Evolutionary conservation across 768 basidiomycete genomes (phyloP).

Genomic region (Porphyrellus cyaneotinctus): DNA sequence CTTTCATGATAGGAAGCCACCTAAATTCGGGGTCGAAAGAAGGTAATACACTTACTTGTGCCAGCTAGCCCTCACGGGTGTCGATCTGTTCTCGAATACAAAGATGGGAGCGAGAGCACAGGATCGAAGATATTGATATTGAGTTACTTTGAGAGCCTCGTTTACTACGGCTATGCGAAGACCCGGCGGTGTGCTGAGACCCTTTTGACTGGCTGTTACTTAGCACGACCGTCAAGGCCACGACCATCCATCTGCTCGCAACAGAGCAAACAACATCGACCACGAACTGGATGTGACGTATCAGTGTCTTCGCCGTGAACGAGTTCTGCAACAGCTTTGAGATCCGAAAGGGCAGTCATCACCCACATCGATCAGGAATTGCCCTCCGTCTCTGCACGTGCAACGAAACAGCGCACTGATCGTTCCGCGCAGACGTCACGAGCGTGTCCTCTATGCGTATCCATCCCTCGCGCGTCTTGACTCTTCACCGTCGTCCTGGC

Average conservation of each 20-base stretch:
- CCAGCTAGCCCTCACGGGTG: conserved; percentile 74
- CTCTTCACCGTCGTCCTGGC: no score
- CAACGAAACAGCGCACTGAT: no score
- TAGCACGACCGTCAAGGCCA: conserved; percentile 85
- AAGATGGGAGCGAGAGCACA: not conserved
- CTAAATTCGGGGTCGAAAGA: conserved; percentile 32
- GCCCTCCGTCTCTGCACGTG: no score
- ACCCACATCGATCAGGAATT: not conserved
- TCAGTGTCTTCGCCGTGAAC: conserved; percentile 84
- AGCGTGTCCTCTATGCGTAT: no score
- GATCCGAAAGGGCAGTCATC: conserved; percentile 79
- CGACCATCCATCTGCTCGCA: conserved; percentile 88
- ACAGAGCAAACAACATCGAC: conserved; percentile 97
- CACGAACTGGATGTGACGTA: conserved; percentile 42
- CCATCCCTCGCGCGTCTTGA: no score
- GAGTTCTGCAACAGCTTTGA: conserved; percentile 67
- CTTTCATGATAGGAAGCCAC: conserved; percentile 92
- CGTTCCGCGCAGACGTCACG: no score
- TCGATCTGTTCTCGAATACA: conserved; percentile 21
- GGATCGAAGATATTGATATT: not conserved
- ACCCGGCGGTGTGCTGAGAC: conserved; percentile 90
- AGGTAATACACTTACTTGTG: conserved; percentile 49
- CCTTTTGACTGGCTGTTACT: conserved; percentile 90
- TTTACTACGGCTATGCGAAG: conserved; percentile 83
- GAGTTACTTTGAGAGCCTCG: conserved; percentile 63